phyloP scores from a whole-genome alignment of 768 basidiomycete genomes.

The Suillus spraguei region DNA sequence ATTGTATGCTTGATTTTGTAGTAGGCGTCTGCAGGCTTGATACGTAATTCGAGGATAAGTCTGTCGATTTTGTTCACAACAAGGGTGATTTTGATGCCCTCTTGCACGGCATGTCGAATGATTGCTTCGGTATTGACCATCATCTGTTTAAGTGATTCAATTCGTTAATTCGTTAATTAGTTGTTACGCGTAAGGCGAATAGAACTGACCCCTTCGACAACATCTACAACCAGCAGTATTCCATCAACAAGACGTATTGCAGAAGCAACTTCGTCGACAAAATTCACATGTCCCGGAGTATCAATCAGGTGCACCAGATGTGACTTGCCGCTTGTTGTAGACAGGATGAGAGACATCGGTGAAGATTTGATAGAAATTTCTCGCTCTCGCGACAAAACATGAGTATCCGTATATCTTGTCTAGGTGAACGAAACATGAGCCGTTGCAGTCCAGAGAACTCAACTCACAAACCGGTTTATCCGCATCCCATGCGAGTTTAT shows the following conservation, averaged over 20 bases:
- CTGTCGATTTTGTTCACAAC: slow-evolving; percentile 98
- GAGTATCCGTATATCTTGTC: slow-evolving; percentile 96
- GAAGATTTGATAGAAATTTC: slow-evolving; percentile 96
- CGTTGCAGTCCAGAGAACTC: slow-evolving; percentile 14
- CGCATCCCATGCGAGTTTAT: slow-evolving; percentile 92
- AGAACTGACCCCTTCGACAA: slow-evolving; percentile 84
- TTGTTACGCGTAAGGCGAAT: background rate
- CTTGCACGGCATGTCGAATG: slow-evolving; percentile 87
- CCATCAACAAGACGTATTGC: slow-evolving; percentile 89
- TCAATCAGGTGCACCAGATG: slow-evolving; percentile 93
- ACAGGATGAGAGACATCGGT: slow-evolving; percentile 91
- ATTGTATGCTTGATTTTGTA: slow-evolving; percentile 99
- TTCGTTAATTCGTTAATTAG: slow-evolving; percentile 17
- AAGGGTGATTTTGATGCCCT: slow-evolving; percentile 86
- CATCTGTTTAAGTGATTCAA: slow-evolving; percentile 48
- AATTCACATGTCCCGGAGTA: slow-evolving; percentile 98
- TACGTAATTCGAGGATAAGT: slow-evolving; percentile 92
- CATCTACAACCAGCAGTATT: slow-evolving; percentile 92
- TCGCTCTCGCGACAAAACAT: slow-evolving; percentile 84
- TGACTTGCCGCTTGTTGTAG: slow-evolving; percentile 87
- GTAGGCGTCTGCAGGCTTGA: slow-evolving; percentile 95
- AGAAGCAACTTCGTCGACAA: slow-evolving; percentile 95
- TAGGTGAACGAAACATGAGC: slow-evolving; percentile 37
- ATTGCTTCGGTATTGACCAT: slow-evolving; percentile 93
- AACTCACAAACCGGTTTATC: slow-evolving; percentile 73